Base-by-base conservation (phyloP, 768 basidiomycete genomes). In the Rhizopogon salebrosus region DNA sequence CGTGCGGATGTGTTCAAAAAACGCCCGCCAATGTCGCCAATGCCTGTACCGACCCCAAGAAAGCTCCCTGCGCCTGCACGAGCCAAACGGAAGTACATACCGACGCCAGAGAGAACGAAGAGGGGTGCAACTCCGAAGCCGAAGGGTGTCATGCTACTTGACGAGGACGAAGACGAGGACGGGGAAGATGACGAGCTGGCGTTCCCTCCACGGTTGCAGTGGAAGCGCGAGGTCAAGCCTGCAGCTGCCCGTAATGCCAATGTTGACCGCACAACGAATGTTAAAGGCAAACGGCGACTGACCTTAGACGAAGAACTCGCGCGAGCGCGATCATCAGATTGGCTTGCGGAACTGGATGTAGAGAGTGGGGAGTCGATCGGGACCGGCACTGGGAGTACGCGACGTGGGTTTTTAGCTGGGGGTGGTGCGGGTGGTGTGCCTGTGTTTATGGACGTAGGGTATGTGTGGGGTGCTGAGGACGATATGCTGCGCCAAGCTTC, bases 231-330 rank as follows among this genome's bases (percentile, higher is more conserved):
- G 40, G 22, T 8, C 7, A 42, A 41, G 11, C 40, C 50, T 2
- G 27, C 20, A 16, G 36, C 36, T n/a, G 7, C n/a, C 7, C 36
- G n/a, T 7, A n/a, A 18, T 37, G 16, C 9, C 5, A 26, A 26
- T 24, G 42, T 23, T n/a, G 7, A 45, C 0, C 31, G 13, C 31
- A 4, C 31, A 2, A 20, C 45, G 20, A 64, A 57, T 18, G 58
- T 51, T 22, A 68, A 57, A 36, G 54, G 40, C 24, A 68, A 55
- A 54, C 67, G 71, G n/a, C 75, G 79, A 37, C 71, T 73, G 54
- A 89, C 86, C 3, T 72, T 90, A 4, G 84, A 89, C 45, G 79
- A 87, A 57, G 89, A 91, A 64, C 55, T 90, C 14, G 83, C 80
- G 2, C 63, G 70, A 23, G 70, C 66, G 1, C 69, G 69, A 31